Conservation (phyloP, 2,329 filamentous ascomycete species). For the Microthyrium microscopicum region DNA sequence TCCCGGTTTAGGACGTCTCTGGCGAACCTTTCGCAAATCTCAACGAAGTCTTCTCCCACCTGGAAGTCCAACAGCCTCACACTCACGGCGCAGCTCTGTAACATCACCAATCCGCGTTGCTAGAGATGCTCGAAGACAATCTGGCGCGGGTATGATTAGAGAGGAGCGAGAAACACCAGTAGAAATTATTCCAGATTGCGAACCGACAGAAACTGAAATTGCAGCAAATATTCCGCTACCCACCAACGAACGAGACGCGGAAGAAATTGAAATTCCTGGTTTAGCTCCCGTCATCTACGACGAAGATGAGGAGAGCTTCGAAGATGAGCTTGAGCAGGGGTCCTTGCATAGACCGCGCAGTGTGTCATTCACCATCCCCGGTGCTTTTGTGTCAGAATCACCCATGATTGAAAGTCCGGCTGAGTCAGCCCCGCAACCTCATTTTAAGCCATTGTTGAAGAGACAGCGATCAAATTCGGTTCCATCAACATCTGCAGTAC, state of each 20-base stretch:
- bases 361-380: no score
- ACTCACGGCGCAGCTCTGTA: not conserved
- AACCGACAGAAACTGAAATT: conserved; percentile 27
- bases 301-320: conserved; percentile 16
- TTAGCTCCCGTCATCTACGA: conserved; percentile 49
- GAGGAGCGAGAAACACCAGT: conserved; percentile 11
- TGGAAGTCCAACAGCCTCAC: not conserved
- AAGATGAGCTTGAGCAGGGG: no score
- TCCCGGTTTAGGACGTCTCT: conserved; percentile 70
- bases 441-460: no score
- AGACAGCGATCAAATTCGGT: conserved; percentile 8
- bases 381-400: no score
- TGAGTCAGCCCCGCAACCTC: no score
- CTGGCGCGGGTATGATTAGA: conserved; percentile 11
- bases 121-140: conserved; percentile 14
- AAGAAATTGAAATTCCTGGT: conserved; percentile 67
- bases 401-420: no score
- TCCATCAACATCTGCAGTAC: no score
- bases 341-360: no score
- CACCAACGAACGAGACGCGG: conserved; percentile 47
- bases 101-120: conserved; percentile 10
- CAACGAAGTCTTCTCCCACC: conserved; percentile 1
- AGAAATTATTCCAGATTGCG: conserved; percentile 22
- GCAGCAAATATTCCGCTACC: conserved; percentile 53
- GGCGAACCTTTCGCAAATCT: conserved; percentile 71